Conservation (phyloP, 2,329 filamentous ascomycete genomes). For the Xenosphaeropsis pyriputrescens region DNA sequence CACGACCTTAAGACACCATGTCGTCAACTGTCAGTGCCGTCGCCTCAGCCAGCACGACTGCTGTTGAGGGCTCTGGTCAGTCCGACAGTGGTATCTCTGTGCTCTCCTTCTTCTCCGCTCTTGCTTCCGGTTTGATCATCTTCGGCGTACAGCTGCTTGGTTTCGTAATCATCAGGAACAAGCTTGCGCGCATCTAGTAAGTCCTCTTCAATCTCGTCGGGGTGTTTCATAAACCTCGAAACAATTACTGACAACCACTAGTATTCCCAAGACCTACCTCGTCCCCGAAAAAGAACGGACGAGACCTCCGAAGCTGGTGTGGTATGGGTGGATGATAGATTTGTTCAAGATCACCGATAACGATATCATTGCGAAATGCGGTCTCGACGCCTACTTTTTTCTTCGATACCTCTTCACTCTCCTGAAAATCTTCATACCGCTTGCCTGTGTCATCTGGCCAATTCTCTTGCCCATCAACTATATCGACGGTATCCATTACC, state of each 20-base stretch:
- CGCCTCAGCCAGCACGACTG: neutral
- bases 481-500: conserved; percentile 39
- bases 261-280: conserved; percentile 72
- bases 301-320: conserved; percentile 48
- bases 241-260: conserved; percentile 16
- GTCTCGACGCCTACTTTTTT: conserved; percentile 95
- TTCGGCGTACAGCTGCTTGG: conserved; percentile 37
- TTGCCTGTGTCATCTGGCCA: conserved; percentile 64
- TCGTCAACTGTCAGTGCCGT: neutral
- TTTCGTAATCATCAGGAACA: conserved; percentile 68
- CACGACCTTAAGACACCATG: conserved; percentile 1
- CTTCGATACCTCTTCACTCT: conserved; percentile 77
- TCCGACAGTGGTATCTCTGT: conserved; percentile 14
- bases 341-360: conserved; percentile 57
- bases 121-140: conserved; percentile 15
- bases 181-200: conserved; percentile 71
- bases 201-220: conserved; percentile 18
- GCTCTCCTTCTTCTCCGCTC: conserved; percentile 16
- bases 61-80: conserved; percentile 9
- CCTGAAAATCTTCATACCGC: conserved; percentile 81
- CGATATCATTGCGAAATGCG: conserved; percentile 88
- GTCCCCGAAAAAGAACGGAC: conserved; percentile 77
- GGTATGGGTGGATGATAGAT: conserved; percentile 33
- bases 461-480: conserved; percentile 79
- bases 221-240: too few relatives aligned